A percentile compares a stretch with the other conserved stretches of the same genome.
Evolutionary conservation across 495 filamentous ascomycete species (phyloP).

Genomic region (Sporormia fimetaria): DNA sequence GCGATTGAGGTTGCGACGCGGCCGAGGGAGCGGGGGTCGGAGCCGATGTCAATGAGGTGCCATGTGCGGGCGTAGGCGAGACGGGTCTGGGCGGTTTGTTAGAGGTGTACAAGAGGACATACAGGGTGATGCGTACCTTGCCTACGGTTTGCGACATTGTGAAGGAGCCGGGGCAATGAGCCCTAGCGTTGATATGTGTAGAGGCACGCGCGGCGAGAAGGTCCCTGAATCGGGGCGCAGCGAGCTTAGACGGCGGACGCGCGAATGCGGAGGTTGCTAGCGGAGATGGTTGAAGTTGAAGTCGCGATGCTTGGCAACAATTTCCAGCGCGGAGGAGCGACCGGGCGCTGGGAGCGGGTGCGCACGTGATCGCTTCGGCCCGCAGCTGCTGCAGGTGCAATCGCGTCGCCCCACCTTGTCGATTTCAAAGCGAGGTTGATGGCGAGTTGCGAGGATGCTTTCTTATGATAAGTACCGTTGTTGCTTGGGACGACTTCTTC

Average conservation of each 20-base stretch:
- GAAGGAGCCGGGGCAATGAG: constrained; percentile 9
- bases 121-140: constrained; percentile 38
- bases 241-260: too few relatives aligned
- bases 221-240: too few relatives aligned
- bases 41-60: constrained; percentile 75
- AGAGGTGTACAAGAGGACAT: not conserved
- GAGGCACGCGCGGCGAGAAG: too few relatives aligned
- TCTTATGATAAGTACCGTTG: not conserved
- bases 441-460: not conserved
- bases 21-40: constrained; percentile 53
- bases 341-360: too few relatives aligned
- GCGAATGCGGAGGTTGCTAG: not conserved
- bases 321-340: not conserved
- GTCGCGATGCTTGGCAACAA: constrained; percentile 13
- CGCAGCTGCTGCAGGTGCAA: not conserved
- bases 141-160: constrained; percentile 60
- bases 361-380: constrained; percentile 8
- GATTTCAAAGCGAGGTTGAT: constrained; percentile 14
- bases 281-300: constrained; percentile 6
- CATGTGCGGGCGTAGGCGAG: constrained; percentile 92
- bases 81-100: constrained; percentile 52
- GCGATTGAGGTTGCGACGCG: constrained; percentile 88
- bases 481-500: constrained; percentile 1
- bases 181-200: too few relatives aligned
- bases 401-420: not conserved